phyloP scores from a whole-genome alignment of 1,284 basidiomycete genomes.

The Apiotrichum veenhuisii region DNA sequence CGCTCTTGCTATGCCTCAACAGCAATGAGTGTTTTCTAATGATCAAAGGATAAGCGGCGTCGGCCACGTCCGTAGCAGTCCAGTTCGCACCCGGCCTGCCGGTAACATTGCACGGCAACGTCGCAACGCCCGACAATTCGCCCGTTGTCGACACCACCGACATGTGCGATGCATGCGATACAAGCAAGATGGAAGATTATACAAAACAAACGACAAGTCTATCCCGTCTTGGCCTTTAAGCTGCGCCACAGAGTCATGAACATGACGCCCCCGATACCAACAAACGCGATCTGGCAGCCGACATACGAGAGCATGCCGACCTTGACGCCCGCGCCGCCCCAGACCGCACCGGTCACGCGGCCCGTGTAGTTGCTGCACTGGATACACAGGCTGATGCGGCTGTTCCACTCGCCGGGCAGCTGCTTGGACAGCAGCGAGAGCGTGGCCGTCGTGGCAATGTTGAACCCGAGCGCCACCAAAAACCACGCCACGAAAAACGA shows the following conservation, averaged over 20 bases:
- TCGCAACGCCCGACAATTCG: too few relatives aligned
- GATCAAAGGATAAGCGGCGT: too few relatives aligned
- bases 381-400: slow-evolving; percentile 4
- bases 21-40: too few relatives aligned
- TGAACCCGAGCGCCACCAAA: slow-evolving; percentile 14
- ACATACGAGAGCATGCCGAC: slow-evolving; percentile 12
- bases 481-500: slow-evolving; percentile 9
- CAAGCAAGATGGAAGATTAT: too few relatives aligned
- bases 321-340: slow-evolving; percentile 14
- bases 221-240: slow-evolving; percentile 13
- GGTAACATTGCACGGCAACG: too few relatives aligned
- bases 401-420: slow-evolving; percentile 12
- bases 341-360: slow-evolving; percentile 12
- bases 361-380: slow-evolving; percentile 12
- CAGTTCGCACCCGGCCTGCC: too few relatives aligned
- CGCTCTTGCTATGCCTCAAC: too few relatives aligned
- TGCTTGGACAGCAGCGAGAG: slow-evolving; percentile 10
- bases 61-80: too few relatives aligned
- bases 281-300: slow-evolving; percentile 4
- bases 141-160: too few relatives aligned
- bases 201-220: background rate
- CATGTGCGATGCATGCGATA: too few relatives aligned
- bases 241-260: slow-evolving; percentile 6
- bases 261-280: slow-evolving; percentile 7
- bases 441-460: slow-evolving; percentile 9